Base-by-base conservation (phyloP, 2,329 filamentous ascomycete species). In the Beauveria sp. region DNA sequence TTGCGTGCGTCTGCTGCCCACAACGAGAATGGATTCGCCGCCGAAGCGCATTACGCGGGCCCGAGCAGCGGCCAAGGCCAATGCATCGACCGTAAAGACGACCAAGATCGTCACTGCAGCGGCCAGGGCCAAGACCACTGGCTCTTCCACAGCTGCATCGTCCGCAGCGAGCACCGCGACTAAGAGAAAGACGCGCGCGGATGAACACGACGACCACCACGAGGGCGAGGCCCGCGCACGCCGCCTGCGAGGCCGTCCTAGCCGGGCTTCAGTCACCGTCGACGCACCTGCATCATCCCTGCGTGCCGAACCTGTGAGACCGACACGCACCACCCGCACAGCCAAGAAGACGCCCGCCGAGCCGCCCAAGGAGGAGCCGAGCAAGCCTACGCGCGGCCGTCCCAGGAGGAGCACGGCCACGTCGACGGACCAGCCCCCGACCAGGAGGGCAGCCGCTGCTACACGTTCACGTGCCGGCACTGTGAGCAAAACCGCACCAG, bases 11-110 rank as follows among this genome's bases (percentile, higher is more conserved):
- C 16, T 60, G 9, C n/a, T n/a, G 54, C 38, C 38, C 40, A 60
- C 50, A 64, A 43, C 43, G 64, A 76, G 57, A 65, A 84, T 86
- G 82, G 80, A 83, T 66, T 85, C 81, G 63, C 83, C 83, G 57
- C 83, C 83, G 42, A 84, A 84, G 73, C 80, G 83, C 65, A 79
- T 85, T 68, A 86, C 83, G 64, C 80, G 83, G 57, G 74, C 78
- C 51, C 72, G 78, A 62, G 76, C 78, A 38, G 76, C 77, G 31
- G 77, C 77, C 49, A 79, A 76, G 69, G 70, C 71, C 40, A 69
- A 66, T 59, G 74, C 78, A 62, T 68, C 74, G 28, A 69, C 72
- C 48, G 67, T 67, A 12, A 75, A 78, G 67, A 74, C 75, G 2
- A 76, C 78, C 63, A 81, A 74, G 63, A 75, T 80, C 64, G 73